These are phyloP conservation scores for Termitomyces sp. DNA, from an alignment of 768 basidiomycete species.

Conservation along the genomic window DNA sequence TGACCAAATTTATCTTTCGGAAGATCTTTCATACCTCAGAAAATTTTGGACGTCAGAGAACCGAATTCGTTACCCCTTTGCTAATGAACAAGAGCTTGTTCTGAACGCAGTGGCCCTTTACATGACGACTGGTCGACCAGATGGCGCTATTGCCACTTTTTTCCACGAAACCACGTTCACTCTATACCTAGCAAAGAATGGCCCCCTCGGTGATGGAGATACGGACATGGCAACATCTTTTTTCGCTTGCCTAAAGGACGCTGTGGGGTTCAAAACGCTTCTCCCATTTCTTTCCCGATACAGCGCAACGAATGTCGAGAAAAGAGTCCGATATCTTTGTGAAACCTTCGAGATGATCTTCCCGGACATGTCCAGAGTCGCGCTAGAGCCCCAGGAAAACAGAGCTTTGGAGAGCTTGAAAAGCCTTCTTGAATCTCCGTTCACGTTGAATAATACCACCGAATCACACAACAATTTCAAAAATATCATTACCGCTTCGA, in stretches of 20 bases:
- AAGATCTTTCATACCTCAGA: background rate
- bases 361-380: background rate
- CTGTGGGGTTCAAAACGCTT: background rate
- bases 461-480: background rate
- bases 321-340: background rate
- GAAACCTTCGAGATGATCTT: background rate
- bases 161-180: background rate
- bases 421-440: background rate
- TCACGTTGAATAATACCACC: background rate
- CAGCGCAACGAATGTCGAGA: background rate
- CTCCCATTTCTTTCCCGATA: background rate
- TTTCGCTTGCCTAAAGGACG: background rate
- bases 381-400: background rate
- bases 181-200: background rate
- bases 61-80: background rate
- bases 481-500: background rate
- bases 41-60: background rate
- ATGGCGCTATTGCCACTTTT: background rate
- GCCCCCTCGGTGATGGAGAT: background rate
- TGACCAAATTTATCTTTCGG: background rate
- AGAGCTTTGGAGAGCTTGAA: background rate
- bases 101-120: no score
- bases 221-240: background rate
- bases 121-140: background rate
- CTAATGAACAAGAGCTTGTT: background rate